These are phyloP conservation scores for Debaryomyces castellii DNA, from an alignment of 805 yeast species.

Conservation along the genomic window DNA sequence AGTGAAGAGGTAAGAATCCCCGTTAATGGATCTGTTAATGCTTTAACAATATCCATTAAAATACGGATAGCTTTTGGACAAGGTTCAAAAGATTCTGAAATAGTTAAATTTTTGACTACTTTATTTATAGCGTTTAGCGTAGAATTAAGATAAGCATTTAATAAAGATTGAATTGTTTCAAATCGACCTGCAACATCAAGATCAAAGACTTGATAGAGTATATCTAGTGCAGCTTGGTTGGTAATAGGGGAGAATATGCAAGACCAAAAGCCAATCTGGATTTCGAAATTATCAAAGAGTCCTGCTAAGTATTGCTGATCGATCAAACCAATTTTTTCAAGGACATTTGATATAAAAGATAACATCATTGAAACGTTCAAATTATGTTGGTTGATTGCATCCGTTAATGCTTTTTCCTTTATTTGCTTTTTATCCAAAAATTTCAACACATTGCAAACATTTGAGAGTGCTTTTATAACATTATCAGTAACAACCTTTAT, in stretches of 20 bases:
- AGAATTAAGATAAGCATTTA: conserved; percentile 41
- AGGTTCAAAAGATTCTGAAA: conserved; percentile 60
- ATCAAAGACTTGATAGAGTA: conserved; percentile 75
- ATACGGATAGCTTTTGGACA: conserved; percentile 74
- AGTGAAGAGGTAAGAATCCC: conserved; percentile 45
- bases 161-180: conserved; percentile 64
- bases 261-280: conserved; percentile 69
- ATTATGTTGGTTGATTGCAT: conserved; percentile 31
- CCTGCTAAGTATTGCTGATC: conserved; percentile 23
- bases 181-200: conserved; percentile 61
- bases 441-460: conserved; percentile 16
- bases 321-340: conserved; percentile 33
- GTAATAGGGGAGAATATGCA: conserved; percentile 66
- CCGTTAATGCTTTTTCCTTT: conserved; percentile 16
- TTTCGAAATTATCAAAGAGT: conserved; percentile 25
- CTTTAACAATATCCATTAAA: conserved; percentile 67
- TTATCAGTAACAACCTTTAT: conserved; percentile 9
- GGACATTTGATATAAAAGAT: conserved; percentile 16
- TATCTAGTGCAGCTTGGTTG: conserved; percentile 68
- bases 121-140: conserved; percentile 50
- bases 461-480: conserved; percentile 16
- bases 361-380: conserved; percentile 23
- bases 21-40: conserved; percentile 62
- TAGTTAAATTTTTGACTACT: conserved; percentile 45
- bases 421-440: conserved; percentile 23